Evolutionary conservation across 257 asterid species (phyloP).

Genomic region (Solanum infundibuliforme): DNA sequence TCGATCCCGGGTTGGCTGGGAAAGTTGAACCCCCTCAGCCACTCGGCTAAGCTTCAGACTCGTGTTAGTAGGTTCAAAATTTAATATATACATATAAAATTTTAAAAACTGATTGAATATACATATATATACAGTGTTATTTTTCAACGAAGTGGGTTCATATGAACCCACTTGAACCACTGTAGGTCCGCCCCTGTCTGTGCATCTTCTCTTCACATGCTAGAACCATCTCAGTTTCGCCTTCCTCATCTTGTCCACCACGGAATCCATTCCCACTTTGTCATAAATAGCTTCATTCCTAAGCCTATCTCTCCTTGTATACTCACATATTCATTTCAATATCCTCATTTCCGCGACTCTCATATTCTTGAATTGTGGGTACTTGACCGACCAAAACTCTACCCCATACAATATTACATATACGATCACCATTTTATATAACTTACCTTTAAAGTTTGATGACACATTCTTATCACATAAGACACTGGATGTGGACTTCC

Average conservation of each 20-base stretch:
- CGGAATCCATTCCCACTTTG: not conserved
- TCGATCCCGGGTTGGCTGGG: no score
- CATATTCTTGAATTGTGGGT: not conserved
- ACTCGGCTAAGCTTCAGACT: no score
- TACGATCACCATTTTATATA: not conserved
- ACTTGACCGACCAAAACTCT: not conserved
- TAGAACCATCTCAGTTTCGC: not conserved
- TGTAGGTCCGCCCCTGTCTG: no score
- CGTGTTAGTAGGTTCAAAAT: no score
- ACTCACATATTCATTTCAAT: no score
- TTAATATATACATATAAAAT: no score
- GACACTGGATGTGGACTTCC: rapidly evolving
- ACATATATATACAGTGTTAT: no score
- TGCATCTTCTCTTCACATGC: not conserved
- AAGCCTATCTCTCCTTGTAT: not conserved
- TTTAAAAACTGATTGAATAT: no score
- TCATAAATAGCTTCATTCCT: not conserved
- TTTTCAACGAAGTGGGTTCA: no score
- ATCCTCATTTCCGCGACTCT: not conserved
- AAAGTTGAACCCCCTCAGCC: no score
- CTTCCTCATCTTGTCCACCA: not conserved
- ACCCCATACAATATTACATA: not conserved
- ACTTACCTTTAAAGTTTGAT: not conserved
- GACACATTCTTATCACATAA: no score
- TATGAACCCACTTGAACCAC: no score